A percentile compares a stretch with the other conserved stretches of the same genome.
Evolutionary conservation across 192 early-diverging fungal species (phyloP).

Genomic region (Coemansia biformis): DNA sequence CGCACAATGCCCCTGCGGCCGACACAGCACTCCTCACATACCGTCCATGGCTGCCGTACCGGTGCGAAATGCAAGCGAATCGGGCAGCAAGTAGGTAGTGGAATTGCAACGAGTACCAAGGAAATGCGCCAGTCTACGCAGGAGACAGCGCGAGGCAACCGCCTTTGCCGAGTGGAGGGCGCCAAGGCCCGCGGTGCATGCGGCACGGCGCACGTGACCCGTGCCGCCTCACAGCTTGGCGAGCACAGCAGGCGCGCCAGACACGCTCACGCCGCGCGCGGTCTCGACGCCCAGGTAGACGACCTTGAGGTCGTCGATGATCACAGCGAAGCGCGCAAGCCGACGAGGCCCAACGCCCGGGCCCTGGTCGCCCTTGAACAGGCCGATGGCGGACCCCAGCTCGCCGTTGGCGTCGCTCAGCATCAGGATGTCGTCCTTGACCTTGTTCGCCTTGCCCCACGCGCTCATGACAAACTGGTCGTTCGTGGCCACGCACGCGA

Average conservation of each 20-base stretch:
- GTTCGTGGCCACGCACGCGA: conserved; percentile 64
- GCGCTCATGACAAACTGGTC: conserved; percentile 57
- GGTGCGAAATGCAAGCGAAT: neutral
- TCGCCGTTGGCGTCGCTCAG: conserved; percentile 70
- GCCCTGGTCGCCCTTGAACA: conserved; percentile 56
- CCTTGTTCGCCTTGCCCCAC: conserved; percentile 50
- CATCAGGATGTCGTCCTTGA: conserved; percentile 55
- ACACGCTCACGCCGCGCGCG: conserved; percentile 53
- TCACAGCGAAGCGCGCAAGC: conserved; percentile 66
- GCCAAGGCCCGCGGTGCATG: no score
- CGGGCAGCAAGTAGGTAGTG: neutral
- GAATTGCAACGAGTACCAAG: no score
- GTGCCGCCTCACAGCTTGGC: conserved; percentile 48
- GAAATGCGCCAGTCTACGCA: neutral
- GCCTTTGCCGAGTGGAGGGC: no score
- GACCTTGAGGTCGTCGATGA: conserved; percentile 67
- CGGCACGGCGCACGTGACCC: no score
- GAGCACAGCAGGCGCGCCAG: conserved; percentile 57
- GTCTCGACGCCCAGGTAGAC: conserved; percentile 68
- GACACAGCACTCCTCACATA: conserved; percentile 15
- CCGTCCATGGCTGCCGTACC: conserved; percentile 15
- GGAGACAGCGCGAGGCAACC: neutral
- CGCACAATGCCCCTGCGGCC: no score
- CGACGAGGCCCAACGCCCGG: conserved; percentile 62
- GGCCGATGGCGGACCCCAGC: conserved; percentile 62